Conservation (phyloP, 2,329 filamentous ascomycete species). For the Erysiphe pisi region DNA sequence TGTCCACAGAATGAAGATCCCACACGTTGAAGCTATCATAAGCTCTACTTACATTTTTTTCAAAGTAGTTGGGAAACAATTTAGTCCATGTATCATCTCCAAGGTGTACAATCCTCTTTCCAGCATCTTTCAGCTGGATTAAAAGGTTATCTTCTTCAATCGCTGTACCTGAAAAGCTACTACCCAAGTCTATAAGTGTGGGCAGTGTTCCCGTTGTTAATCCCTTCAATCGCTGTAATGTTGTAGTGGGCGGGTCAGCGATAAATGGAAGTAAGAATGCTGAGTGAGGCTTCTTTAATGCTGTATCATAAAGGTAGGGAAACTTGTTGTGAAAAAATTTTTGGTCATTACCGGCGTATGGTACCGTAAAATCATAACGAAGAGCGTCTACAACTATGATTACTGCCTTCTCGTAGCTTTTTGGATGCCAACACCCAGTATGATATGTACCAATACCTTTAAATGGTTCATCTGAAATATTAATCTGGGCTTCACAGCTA, state of each 20-base stretch:
- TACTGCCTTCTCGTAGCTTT: conserved; percentile 82
- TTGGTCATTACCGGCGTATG: conserved; percentile 43
- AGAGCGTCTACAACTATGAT: conserved; percentile 86
- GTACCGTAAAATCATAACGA: conserved; percentile 92
- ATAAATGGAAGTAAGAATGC: conserved; percentile 92
- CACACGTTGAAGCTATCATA: conserved; percentile 99
- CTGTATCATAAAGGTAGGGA: conserved; percentile 74
- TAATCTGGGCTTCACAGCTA: conserved; percentile 57
- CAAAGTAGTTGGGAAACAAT: conserved; percentile 88
- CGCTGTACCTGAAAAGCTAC: conserved; percentile 86
- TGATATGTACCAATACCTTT: conserved; percentile 35
- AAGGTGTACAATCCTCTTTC: conserved; percentile 75
- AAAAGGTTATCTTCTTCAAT: conserved; percentile 86
- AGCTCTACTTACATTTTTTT: conserved; percentile 69
- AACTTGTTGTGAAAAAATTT: conserved; percentile 74
- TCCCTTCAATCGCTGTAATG: conserved; percentile 82
- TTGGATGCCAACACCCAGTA: conserved; percentile 95
- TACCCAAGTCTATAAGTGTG: conserved; percentile 86
- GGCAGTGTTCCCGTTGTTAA: conserved; percentile 90
- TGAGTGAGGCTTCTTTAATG: conserved; percentile 61
- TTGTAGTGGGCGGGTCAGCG: conserved; percentile 89
- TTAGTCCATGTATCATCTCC: conserved; percentile 98
- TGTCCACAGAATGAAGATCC: conserved; percentile 94
- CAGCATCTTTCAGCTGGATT: conserved; percentile 51
- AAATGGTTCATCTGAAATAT: conserved; percentile 39